Evolutionary conservation across 176 grass and related monocot genomes (phyloP).

Genomic region (Carex scoparia): DNA sequence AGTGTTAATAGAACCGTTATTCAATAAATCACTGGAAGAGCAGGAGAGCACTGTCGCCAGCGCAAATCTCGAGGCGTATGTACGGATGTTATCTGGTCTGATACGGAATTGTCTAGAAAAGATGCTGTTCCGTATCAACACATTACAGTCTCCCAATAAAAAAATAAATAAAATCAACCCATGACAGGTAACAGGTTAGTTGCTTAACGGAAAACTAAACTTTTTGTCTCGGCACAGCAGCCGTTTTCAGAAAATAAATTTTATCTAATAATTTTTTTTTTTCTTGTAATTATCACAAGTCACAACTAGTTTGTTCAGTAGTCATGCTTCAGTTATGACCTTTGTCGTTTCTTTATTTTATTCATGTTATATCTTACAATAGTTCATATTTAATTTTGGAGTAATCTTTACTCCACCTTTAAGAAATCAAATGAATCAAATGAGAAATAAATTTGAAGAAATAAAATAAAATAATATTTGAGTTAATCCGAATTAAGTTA

Average conservation of each 20-base stretch:
- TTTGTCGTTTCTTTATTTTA: not conserved
- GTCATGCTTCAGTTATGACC: not conserved
- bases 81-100: conserved; percentile 1
- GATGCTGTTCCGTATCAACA: conserved; percentile 21
- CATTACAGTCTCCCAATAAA: not conserved
- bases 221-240: not conserved
- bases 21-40: too few relatives aligned
- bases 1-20: not conserved
- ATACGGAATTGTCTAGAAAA: conserved; percentile 5
- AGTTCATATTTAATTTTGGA: not conserved
- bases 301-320: not conserved
- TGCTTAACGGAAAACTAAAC: conserved; percentile 11
- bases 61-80: conserved; percentile 17
- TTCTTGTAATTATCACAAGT: not conserved
- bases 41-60: not conserved
- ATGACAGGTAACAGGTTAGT: conserved; percentile 18
- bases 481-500: too few relatives aligned
- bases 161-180: too few relatives aligned
- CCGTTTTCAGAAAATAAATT: not conserved
- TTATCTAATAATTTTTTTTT: not conserved
- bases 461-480: too few relatives aligned
- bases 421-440: too few relatives aligned
- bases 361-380: not conserved
- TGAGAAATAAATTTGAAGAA: too few relatives aligned
- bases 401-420: too few relatives aligned